A percentile compares a stretch with the other conserved stretches of the same genome.
phyloP scores from a whole-genome alignment of 129 eudicot genomes.

The Chrysanthemum lavandulifolium region DNA sequence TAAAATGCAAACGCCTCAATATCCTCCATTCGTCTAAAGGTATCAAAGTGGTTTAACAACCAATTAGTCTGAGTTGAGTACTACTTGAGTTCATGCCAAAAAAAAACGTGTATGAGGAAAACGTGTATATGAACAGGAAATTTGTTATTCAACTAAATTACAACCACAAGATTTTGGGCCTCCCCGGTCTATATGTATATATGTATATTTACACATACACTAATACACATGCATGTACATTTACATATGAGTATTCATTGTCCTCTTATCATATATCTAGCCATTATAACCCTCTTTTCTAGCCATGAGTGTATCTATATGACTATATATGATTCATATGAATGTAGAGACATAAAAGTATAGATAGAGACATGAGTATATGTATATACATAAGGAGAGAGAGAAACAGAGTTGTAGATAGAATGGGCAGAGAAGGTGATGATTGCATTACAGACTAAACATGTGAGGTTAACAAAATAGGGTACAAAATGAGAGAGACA shows the following conservation, averaged over 20 bases:
- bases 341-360: not conserved
- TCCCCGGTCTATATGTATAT: too few species aligned
- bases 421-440: slow-evolving; percentile 40
- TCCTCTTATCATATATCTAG: not conserved
- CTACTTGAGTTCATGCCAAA: too few species aligned
- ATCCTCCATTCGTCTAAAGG: too few species aligned
- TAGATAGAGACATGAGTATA: not conserved
- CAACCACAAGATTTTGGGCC: too few species aligned
- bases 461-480: slow-evolving; percentile 21
- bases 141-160: too few species aligned
- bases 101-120: too few species aligned
- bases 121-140: too few species aligned
- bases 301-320: slow-evolving; percentile 28
- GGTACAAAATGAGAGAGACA: slow-evolving; percentile 19
- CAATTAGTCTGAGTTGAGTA: too few species aligned
- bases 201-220: not conserved
- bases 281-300: slow-evolving; percentile 26
- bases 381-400: not conserved
- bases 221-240: not conserved
- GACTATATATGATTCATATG: not conserved
- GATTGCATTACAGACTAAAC: slow-evolving; percentile 41
- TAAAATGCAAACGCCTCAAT: too few species aligned
- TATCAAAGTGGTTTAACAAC: too few species aligned
- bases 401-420: not conserved
- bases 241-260: not conserved